Evolutionary conservation across 148 eudicot species (phyloP).

Genomic region (Fagopyrum tataricum): DNA sequence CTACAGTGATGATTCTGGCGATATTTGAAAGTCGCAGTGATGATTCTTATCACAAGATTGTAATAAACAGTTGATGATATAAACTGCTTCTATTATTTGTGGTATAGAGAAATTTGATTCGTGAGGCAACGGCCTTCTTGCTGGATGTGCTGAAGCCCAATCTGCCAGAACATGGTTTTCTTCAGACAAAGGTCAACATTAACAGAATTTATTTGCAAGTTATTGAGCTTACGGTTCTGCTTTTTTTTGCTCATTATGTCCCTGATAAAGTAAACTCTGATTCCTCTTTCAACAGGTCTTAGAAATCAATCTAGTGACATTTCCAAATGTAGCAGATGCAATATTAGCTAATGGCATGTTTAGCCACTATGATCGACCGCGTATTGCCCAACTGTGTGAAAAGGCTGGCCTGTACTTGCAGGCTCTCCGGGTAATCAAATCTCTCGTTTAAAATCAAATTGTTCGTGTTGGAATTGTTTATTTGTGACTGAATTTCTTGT

Average conservation of each 20-base stretch:
- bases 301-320: conserved; percentile 90
- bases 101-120: conserved; percentile 87
- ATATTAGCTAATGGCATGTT: conserved; percentile 98
- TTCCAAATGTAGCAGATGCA: conserved; percentile 97
- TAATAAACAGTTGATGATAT: not conserved
- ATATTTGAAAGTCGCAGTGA: not conserved
- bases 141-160: conserved; percentile 94
- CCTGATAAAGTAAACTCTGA: not conserved
- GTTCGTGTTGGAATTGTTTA: not conserved
- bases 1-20: not conserved
- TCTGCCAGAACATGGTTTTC: conserved; percentile 77
- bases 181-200: conserved; percentile 73
- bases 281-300: conserved; percentile 46
- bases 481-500: conserved; percentile 12
- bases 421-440: conserved; percentile 66
- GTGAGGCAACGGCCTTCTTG: conserved; percentile 98
- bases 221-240: not conserved
- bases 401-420: conserved; percentile 87
- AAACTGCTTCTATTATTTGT: not conserved
- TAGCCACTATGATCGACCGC: conserved; percentile 95
- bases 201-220: not conserved
- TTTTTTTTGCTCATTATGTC: not conserved
- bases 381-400: conserved; percentile 94
- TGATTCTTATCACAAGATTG: not conserved
- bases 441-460: not conserved